phyloP scores from a whole-genome alignment of 2,329 filamentous ascomycete species.

The Paecilomyces variotii region DNA sequence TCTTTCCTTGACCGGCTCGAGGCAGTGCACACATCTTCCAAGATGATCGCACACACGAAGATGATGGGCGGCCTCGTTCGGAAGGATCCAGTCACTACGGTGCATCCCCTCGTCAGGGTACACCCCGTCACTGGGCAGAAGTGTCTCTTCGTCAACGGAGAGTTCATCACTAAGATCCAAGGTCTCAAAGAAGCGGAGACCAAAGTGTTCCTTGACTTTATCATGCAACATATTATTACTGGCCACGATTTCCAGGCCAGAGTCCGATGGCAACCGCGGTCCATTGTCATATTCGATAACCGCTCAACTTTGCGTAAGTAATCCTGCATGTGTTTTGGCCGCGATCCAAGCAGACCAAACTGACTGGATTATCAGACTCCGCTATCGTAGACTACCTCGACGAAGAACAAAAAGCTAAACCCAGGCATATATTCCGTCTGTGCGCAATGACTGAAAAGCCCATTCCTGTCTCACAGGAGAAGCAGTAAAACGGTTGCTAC shows the following conservation, averaged over 20 bases:
- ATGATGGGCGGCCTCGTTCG: conserved; percentile 37
- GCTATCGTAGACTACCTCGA: conserved; percentile 44
- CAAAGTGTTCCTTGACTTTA: conserved; percentile 39
- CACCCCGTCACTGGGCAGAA: conserved; percentile 44
- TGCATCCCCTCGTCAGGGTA: conserved; percentile 40
- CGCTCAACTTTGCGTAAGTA: conserved; percentile 39
- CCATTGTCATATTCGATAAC: conserved; percentile 46
- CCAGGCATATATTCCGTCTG: conserved; percentile 45
- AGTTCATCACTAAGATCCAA: conserved; percentile 42
- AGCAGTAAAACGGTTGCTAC: neutral
- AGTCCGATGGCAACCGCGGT: conserved; percentile 42
- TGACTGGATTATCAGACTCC: conserved; percentile 29
- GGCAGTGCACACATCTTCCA: conserved; percentile 34
- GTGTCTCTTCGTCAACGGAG: conserved; percentile 41
- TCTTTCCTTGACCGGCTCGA: conserved; percentile 25
- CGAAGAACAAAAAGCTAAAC: conserved; percentile 38
- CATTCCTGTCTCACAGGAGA: conserved; percentile 35
- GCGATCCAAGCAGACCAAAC: neutral
- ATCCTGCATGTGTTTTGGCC: neutral
- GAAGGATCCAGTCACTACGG: conserved; percentile 37
- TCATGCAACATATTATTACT: conserved; percentile 40
- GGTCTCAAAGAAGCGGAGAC: conserved; percentile 42
- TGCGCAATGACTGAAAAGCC: conserved; percentile 43
- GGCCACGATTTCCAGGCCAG: conserved; percentile 43
- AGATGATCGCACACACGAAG: conserved; percentile 37